Conservation (phyloP, 164 flowering plant species). For the Tetracentron sinense region DNA sequence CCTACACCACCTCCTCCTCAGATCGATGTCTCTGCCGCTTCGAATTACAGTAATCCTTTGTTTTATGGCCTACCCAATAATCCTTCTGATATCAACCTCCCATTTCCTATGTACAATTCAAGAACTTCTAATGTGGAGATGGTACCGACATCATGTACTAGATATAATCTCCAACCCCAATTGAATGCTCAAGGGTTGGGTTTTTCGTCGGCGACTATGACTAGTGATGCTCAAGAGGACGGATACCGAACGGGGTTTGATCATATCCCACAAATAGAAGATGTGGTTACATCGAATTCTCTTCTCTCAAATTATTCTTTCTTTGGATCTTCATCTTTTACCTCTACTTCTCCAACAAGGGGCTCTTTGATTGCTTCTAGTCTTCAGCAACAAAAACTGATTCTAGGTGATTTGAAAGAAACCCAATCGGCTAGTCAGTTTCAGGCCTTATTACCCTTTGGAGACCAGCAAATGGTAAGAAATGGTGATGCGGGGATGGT, state of each 20-base stretch:
- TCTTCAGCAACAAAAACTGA: constrained; percentile 31
- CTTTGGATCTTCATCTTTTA: constrained; percentile 37
- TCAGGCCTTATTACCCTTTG: constrained; percentile 33
- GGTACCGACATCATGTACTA: constrained; percentile 12
- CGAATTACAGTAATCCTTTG: constrained; percentile 25
- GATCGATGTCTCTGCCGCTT: constrained; percentile 9
- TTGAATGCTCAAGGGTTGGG: constrained; percentile 45
- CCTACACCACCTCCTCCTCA: constrained; percentile 12
- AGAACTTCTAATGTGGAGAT: constrained; percentile 15
- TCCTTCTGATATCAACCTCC: constrained; percentile 29
- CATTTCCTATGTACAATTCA: constrained; percentile 29
- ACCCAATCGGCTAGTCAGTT: constrained; percentile 18
- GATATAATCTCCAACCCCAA: constrained; percentile 35
- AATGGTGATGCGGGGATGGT: constrained; percentile 8
- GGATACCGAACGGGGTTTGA: constrained; percentile 20
- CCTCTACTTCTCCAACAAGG: constrained; percentile 28
- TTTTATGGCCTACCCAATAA: constrained; percentile 37
- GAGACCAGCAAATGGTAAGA: constrained; percentile 28
- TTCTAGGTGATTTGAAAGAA: constrained; percentile 22
- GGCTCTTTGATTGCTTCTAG: constrained; percentile 38
- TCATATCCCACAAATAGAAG: no score
- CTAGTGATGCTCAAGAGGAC: constrained; percentile 9
- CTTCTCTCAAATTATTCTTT: constrained; percentile 34
- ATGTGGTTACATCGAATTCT: constrained; percentile 35
- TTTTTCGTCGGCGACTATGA: constrained; percentile 34